These are phyloP conservation scores for Leccinum solheimii DNA, from an alignment of 1,284 basidiomycete species.

Conservation along the genomic window DNA sequence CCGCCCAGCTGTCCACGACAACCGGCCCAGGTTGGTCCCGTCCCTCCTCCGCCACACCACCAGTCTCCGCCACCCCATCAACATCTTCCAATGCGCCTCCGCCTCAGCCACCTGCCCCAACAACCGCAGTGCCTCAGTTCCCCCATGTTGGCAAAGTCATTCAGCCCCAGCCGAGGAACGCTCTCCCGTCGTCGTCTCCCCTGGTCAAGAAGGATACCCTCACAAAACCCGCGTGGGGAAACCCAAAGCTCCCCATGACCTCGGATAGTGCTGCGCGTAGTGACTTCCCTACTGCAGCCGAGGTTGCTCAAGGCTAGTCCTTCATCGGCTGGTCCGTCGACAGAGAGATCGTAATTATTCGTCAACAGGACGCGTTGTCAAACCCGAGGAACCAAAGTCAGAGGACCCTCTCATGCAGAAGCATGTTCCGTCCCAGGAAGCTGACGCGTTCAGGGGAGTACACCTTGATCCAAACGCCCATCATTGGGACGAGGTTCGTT, in stretches of 20 bases:
- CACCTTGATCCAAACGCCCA: constrained; percentile 90
- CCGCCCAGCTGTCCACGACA: constrained; percentile 52
- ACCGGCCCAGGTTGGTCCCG: constrained; percentile 75
- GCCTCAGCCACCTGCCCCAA: constrained; percentile 29
- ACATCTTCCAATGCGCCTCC: constrained; percentile 41
- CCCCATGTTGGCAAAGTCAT: constrained; percentile 64
- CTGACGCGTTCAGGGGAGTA: constrained; percentile 90
- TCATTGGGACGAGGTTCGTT: constrained; percentile 92
- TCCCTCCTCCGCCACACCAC: constrained; percentile 65
- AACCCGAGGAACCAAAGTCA: constrained; percentile 36
- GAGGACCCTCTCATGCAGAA: constrained; percentile 36
- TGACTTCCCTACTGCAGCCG: constrained; percentile 92
- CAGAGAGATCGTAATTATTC: constrained; percentile 13
- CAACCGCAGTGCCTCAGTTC: constrained; percentile 46
- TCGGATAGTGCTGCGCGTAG: constrained; percentile 44
- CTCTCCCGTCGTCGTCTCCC: constrained; percentile 35
- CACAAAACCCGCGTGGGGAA: constrained; percentile 64
- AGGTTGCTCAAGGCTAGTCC: constrained; percentile 76
- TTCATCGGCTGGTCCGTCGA: constrained; percentile 3
- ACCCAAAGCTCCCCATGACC: constrained; percentile 42
- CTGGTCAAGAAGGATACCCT: constrained; percentile 45
- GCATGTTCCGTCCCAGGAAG: constrained; percentile 68
- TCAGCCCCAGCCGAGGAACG: constrained; percentile 62
- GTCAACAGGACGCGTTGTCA: constrained; percentile 21
- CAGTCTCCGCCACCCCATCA: constrained; percentile 45